Base-by-base conservation (phyloP, 129 eudicot genomes). In the Cynara cardunculus region DNA sequence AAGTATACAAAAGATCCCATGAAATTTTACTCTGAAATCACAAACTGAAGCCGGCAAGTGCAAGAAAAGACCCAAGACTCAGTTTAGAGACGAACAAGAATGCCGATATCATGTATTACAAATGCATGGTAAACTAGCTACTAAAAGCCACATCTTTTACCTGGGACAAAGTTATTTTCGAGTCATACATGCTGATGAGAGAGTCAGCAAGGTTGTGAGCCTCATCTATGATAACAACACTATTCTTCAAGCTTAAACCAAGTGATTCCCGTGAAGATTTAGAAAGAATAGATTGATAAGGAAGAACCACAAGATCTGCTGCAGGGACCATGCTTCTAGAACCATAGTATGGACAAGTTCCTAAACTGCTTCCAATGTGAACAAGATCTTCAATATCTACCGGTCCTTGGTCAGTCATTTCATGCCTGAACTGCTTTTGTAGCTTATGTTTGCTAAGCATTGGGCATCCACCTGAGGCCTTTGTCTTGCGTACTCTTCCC, bases 171-270 rank as follows among this genome's bases (percentile, higher is more conserved):
- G 99, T 90, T 74, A 94, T 72, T 80, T 90, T 94, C 1, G 99
- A 84, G 81, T 92, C 96, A 81, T 94, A 94, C 99, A 92, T 92
- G 85, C 96, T 86, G 85, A 90, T 92, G 84, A 94, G 99, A 66
- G 99, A 87, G 76, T 94, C 99, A 70, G 99, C 99, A 73, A 94
- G 89, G 82, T 94, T 94, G 78, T 94, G 99, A 75, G 99, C 99
- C 85, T 94, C 99, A 25, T 94, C 97, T 68, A 94, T 92, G 67
- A 94, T 92, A 65, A 94, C 84, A 71, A 94, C 82, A 78, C 88
- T 94, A 72, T 92, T 85, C 82, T 94, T 90, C 84, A 94, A 87
- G 85, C 85, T 85, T 84, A 94, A 84, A 80, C 96, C 96, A 69
- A 94, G 94, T 37, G 97, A 94, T 87, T 94, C 99, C 35, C 99